These are phyloP conservation scores for Mycena belliarum DNA, from an alignment of 768 basidiomycete species.

Conservation along the genomic window DNA sequence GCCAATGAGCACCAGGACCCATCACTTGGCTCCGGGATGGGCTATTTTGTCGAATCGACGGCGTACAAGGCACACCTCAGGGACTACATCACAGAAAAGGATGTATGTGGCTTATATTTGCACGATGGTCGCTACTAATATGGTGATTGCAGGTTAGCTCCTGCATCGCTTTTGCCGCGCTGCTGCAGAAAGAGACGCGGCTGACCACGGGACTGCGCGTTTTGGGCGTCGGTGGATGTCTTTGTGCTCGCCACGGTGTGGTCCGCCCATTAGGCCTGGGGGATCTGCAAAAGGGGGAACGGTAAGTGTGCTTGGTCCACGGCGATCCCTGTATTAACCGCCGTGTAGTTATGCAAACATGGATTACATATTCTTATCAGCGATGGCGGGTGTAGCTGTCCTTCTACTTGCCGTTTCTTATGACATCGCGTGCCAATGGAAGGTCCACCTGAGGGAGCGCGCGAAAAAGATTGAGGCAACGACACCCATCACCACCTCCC, in stretches of 20 bases:
- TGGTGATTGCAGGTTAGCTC: slow-evolving; percentile 13
- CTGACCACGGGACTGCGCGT: neutral
- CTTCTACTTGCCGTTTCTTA: slow-evolving; percentile 16
- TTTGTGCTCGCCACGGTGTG: neutral
- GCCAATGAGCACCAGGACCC: slow-evolving; percentile 20
- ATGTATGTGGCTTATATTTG: neutral
- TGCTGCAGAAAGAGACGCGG: slow-evolving; percentile 21
- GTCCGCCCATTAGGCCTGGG: neutral
- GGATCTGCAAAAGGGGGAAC: slow-evolving; percentile 6
- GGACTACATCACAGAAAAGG: slow-evolving; percentile 1
- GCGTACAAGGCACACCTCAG: slow-evolving; percentile 5
- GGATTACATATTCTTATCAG: slow-evolving; percentile 25
- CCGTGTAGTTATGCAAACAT: slow-evolving; percentile 24
- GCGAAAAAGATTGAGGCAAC: neutral
- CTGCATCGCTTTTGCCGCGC: slow-evolving; percentile 18
- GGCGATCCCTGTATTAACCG: no score
- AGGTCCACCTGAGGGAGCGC: neutral
- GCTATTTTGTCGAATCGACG: slow-evolving; percentile 15
- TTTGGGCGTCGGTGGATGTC: neutral
- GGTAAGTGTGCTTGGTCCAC: neutral
- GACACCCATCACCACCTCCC: neutral
- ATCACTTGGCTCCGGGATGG: slow-evolving; percentile 7
- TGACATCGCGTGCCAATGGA: slow-evolving; percentile 30
- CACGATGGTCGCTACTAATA: neutral
- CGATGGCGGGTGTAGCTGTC: neutral